Evolutionary conservation across 495 filamentous ascomycete genomes (phyloP), one percentile per base, ranked within the genome.

Genomic region (Aspergillus coremiiformis): DNA sequence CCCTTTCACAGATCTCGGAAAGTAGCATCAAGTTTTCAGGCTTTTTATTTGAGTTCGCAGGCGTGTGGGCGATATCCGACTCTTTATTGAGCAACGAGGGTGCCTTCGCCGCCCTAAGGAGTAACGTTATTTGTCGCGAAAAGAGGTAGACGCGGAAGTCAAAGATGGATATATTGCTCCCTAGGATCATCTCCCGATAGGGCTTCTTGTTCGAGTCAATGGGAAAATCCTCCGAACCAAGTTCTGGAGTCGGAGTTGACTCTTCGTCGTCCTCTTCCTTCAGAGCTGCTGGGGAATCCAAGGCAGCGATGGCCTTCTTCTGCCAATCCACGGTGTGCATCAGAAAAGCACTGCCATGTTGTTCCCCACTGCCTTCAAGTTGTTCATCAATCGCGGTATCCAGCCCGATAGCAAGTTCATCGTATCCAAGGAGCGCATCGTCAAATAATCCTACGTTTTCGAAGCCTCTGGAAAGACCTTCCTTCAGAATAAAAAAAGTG

Each of bases 401-500:
- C 41, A 98, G 72, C 0, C 90, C 91, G 53, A 89, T 81, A 27
- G 84, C 84, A 7, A 98, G 80, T 69, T 98, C 90, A 66, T 96
- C 93, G 62, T 97, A 97, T 10, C 86, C 85, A 5, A 88, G 84
- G 35, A 98, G 71, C 9, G 93, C 91, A 75, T 98, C 93, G 65
- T 97, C 93, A 35, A 96, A 89, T 21, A 98, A 72, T 6, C 94
- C 94, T 11, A 96, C 91, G 66, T 87, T 96, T 66, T 98, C 93
- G 63, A 98, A 96, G 0, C 90, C 94, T 51, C 86, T 78, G 4
- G 91, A 90, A 37, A 98, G 76, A 4, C 93, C 93, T 64, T 98
- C 93, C 60, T 98, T 98, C 14, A 97, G 75, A 19, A 98, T 87
- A 62, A 98, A 98, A 63, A 96, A 98, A 0, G 94, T 97, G 66